A percentile compares a stretch with the other conserved stretches of the same genome.
Evolutionary conservation across 78 protist genomes (phyloP).

Genomic region (Blattamonas nauphoetae): DNA sequence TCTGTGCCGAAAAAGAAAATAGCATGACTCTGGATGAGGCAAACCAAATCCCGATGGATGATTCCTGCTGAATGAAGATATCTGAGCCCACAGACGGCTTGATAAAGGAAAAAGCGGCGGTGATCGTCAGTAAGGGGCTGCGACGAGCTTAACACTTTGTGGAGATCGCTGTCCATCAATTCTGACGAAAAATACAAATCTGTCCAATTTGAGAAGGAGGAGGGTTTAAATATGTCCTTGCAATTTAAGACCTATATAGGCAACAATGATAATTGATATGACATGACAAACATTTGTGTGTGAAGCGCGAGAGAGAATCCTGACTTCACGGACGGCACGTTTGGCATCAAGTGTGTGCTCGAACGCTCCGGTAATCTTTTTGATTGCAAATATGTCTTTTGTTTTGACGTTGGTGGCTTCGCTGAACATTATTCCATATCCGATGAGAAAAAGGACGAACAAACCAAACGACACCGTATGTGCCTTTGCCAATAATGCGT

Average conservation of each 20-base stretch:
- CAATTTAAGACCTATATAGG: background rate
- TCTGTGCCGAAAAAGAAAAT: no score
- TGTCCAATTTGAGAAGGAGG: background rate
- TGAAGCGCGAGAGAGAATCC: background rate
- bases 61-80: slow-evolving; percentile 37
- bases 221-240: background rate
- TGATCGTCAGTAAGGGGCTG: slow-evolving; percentile 36
- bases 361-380: background rate
- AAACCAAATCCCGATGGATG: slow-evolving; percentile 36
- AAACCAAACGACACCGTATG: no score
- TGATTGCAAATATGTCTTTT: background rate
- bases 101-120: slow-evolving; percentile 35
- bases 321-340: background rate
- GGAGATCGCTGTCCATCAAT: slow-evolving; percentile 35
- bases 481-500: no score
- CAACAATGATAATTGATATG: no score
- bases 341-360: background rate
- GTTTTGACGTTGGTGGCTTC: background rate
- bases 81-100: slow-evolving; percentile 28
- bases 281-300: background rate
- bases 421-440: no score
- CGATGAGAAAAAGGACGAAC: no score
- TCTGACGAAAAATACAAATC: background rate
- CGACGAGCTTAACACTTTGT: slow-evolving; percentile 17
- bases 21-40: no score